Percentiles rank a stretch among this genome's conserved stretches.
phyloP scores from a whole-genome alignment of 148 eudicot species.

The Suaeda aralocaspica region DNA sequence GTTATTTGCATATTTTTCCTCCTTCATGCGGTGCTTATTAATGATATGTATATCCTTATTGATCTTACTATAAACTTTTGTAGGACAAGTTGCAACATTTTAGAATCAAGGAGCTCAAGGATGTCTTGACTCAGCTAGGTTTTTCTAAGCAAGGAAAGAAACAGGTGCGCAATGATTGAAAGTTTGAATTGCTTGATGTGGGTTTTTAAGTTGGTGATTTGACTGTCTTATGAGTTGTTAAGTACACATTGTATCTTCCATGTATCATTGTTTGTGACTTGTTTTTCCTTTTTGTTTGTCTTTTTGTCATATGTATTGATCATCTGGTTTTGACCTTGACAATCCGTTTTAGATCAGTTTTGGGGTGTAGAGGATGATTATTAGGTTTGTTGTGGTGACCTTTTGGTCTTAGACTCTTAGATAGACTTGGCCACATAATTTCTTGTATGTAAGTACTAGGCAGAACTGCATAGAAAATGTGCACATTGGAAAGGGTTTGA shows the following conservation, averaged over 20 bases:
- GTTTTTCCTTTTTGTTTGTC: neutral
- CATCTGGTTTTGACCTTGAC: neutral
- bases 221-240: neutral
- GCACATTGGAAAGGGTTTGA: too few species aligned
- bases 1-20: neutral
- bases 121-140: conserved; percentile 67
- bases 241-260: neutral
- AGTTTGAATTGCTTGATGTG: conserved; percentile 12
- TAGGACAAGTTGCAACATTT: conserved; percentile 79
- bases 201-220: neutral
- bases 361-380: neutral
- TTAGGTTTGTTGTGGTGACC: too few species aligned
- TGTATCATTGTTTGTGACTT: neutral
- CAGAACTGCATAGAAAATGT: too few species aligned
- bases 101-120: conserved; percentile 93
- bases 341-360: neutral
- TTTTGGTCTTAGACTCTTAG: too few species aligned
- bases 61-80: conserved; percentile 18
- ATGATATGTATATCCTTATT: neutral
- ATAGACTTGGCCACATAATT: too few species aligned
- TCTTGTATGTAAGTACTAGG: too few species aligned
- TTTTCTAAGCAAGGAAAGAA: conserved; percentile 94
- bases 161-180: conserved; percentile 49
- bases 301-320: neutral
- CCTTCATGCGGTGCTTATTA: neutral